phyloP scores from a whole-genome alignment of 176 grass and related monocot species.

The Panicum miliaceum region DNA sequence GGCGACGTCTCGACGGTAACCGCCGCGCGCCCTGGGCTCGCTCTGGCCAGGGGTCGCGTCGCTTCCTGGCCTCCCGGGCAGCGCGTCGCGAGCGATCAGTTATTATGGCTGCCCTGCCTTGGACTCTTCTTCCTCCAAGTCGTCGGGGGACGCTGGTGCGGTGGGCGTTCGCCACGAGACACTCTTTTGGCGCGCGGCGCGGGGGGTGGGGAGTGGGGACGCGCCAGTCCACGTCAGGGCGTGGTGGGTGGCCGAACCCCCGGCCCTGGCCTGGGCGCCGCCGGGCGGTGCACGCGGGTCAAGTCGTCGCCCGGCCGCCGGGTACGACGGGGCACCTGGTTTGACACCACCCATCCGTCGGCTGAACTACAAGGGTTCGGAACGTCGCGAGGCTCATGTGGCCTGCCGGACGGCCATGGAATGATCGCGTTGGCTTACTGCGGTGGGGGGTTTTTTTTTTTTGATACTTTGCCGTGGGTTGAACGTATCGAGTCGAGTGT shows the following conservation, averaged over 20 bases:
- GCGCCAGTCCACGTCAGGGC: neutral
- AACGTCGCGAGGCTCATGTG: neutral
- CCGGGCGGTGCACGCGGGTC: neutral
- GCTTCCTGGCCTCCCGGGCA: neutral
- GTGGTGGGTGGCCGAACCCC: neutral
- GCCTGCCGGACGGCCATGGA: neutral
- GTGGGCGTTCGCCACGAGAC: neutral
- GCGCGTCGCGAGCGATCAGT: neutral
- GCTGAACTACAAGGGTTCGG: neutral
- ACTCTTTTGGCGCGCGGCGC: neutral
- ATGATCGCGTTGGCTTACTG: neutral
- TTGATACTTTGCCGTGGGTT: neutral
- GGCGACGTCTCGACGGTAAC: neutral
- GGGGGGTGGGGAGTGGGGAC: neutral
- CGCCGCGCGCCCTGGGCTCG: neutral
- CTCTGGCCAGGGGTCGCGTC: neutral
- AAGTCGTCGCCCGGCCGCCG: constrained; percentile 15
- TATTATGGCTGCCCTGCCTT: neutral
- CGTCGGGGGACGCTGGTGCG: neutral
- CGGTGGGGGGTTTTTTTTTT: no score
- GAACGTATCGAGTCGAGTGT: neutral
- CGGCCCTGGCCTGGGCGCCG: neutral
- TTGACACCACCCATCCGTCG: neutral
- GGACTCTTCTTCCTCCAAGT: neutral
- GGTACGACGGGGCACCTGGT: neutral